Evolutionary conservation across 345 rosid species (phyloP).

Genomic region (Gossypium anomalum): DNA sequence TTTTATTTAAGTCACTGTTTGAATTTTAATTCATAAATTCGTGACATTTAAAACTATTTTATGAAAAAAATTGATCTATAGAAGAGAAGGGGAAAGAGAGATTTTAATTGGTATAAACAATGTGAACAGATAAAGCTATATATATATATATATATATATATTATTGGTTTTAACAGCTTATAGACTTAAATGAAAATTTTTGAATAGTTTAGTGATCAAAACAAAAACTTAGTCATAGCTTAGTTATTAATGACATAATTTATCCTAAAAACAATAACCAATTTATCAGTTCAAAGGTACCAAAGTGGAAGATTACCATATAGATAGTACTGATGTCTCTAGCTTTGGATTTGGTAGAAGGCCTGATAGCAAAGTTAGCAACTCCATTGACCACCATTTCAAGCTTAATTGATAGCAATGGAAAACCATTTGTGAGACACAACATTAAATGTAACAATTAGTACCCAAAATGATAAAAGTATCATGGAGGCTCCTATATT

Average conservation of each 20-base stretch:
- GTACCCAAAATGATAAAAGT: no score
- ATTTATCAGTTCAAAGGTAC: not conserved
- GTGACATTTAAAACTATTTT: no score
- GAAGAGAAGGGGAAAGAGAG: no score
- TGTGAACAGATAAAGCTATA: no score
- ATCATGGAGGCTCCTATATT: fast-evolving
- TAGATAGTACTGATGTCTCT: constrained; percentile 49
- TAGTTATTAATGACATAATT: no score
- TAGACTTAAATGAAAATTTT: no score
- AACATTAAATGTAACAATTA: not conserved
- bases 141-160: no score
- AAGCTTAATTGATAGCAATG: constrained; percentile 26
- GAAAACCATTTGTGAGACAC: not conserved
- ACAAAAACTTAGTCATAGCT: no score
- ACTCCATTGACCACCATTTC: constrained; percentile 61
- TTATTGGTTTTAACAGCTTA: no score
- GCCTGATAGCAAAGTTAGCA: constrained; percentile 39
- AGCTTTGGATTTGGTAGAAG: constrained; percentile 42
- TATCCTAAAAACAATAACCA: not conserved
- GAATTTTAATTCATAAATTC: not conserved
- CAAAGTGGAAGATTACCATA: constrained; percentile 29
- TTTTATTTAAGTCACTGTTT: not conserved
- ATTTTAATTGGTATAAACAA: fast-evolving
- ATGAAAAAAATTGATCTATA: no score
- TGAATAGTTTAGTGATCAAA: no score